Base-by-base conservation (phyloP, 371 early-diverging fungal species). In the Apophysomyces variabilis region DNA sequence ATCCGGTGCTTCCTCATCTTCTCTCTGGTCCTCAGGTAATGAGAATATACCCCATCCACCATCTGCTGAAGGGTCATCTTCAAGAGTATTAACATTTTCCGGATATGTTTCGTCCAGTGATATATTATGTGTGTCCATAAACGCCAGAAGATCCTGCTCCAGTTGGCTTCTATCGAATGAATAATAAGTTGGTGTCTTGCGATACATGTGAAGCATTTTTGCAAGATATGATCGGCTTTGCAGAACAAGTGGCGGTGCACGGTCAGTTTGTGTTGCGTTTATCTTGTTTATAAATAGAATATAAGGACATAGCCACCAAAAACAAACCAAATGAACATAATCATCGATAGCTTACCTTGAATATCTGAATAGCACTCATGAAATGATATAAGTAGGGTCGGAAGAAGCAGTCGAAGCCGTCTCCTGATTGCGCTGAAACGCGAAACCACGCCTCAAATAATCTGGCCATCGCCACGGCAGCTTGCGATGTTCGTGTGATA, bases 341-440 rank as follows among this genome's bases (percentile, higher is more conserved):
- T 47, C 12, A 43, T 9, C 14, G 12, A 50, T 21, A 8, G 5
- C 60, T 65, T 72, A 77, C 78, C 63, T 62, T 66, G 46, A 73
- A 69, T 21, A 71, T 66, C 18, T 72, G 58, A 45, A 75, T 75
- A 5, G 66, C 65, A 38, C 67, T 68, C 73, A 78, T 75, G 50
- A 70, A 78, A 58, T 78, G 78, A 59, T 73, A 75, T 9, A 78
- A 43, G 58, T 75, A 78, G n/a, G 78, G 75, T 59, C 78, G 60
- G 71, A 78, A 78, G 60, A 78, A 73, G 46, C 78, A 78, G 61
- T 78, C 78, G 45, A 73, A 76, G 4, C 67, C 66, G 8, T 72
- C 68, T 1, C n/a, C 61, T n/a, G 73, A 66, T 21, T 70, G 60
- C n/a, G 35, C 14, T 4, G 73, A 73, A 3, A 50, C 38, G 13